phyloP scores from a whole-genome alignment of 352 stramenopile genomes.

The Globisporangium nodosum region DNA sequence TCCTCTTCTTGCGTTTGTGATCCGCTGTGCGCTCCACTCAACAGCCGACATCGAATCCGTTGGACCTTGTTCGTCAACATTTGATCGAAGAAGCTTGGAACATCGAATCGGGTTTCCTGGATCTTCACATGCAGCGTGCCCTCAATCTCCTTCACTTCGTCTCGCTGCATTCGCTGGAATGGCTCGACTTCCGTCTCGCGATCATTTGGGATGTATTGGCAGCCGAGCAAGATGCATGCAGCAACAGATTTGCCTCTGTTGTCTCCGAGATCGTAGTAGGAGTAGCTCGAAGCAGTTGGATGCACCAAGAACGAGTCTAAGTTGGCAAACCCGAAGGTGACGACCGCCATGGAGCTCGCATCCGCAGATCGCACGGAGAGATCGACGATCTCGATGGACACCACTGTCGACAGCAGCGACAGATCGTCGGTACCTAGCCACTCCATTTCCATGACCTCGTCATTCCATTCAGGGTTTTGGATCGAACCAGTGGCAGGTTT shows the following conservation, averaged over 20 bases:
- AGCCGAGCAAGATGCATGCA: conserved; percentile 27
- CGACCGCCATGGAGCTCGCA: conserved; percentile 22
- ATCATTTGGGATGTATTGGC: conserved; percentile 33
- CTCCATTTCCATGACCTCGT: conserved; percentile 21
- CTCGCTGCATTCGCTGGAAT: conserved; percentile 5
- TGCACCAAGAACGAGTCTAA: conserved; percentile 27
- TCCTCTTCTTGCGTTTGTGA: neutral
- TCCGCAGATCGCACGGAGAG: conserved; percentile 31
- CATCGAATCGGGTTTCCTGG: conserved; percentile 16
- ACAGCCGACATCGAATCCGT: conserved; percentile 12
- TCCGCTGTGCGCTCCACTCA: conserved; percentile 1
- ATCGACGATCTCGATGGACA: conserved; percentile 39
- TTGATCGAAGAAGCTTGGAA: conserved; percentile 12
- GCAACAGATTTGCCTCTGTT: conserved; percentile 1
- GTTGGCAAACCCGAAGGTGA: conserved; percentile 31
- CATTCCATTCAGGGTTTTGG: conserved; percentile 21
- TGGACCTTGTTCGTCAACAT: conserved; percentile 15
- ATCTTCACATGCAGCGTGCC: conserved; percentile 34
- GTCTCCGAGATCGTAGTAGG: conserved; percentile 18
- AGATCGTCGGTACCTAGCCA: conserved; percentile 6
- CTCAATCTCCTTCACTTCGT: conserved; percentile 1
- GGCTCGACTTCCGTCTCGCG: conserved; percentile 10
- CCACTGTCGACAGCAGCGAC: neutral
- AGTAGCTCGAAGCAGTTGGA: conserved; percentile 25
- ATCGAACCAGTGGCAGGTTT: conserved; percentile 29